Conservation (phyloP, 129 eudicot genomes). For the Chrysanthemum makinoi region DNA sequence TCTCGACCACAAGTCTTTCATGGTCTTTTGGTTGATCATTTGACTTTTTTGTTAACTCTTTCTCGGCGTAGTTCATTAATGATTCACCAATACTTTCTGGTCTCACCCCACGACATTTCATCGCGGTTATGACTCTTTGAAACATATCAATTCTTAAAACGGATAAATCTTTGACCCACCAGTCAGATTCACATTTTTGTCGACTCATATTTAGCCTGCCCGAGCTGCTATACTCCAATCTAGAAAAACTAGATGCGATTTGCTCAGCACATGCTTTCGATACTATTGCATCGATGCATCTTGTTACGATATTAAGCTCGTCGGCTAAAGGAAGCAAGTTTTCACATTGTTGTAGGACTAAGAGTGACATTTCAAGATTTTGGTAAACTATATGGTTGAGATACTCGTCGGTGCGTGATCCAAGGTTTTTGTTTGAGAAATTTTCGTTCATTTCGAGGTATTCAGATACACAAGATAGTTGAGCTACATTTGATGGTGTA, state of each 20-base stretch:
- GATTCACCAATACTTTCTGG: conserved; percentile 95
- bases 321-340: conserved; percentile 86
- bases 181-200: conserved; percentile 76
- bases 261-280: conserved; percentile 97
- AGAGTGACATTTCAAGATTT: conserved; percentile 80
- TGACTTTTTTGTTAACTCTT: conserved; percentile 62
- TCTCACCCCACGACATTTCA: conserved; percentile 91
- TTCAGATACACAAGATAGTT: conserved; percentile 70
- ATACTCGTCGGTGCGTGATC: conserved; percentile 80
- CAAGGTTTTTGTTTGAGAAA: conserved; percentile 71
- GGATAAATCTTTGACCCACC: conserved; percentile 97
- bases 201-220: conserved; percentile 86
- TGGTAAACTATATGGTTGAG: conserved; percentile 72
- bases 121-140: conserved; percentile 82
- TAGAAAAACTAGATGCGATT: conserved; percentile 84
- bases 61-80: conserved; percentile 73
- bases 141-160: conserved; percentile 70
- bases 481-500: conserved; percentile 85
- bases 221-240: conserved; percentile 89
- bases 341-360: conserved; percentile 78
- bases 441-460: conserved; percentile 93
- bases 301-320: conserved; percentile 60
- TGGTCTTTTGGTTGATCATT: conserved; percentile 36
- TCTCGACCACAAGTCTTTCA: conserved; percentile 73
- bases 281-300: conserved; percentile 87